Evolutionary conservation across 352 stramenopile species (phyloP).

Genomic region (Pythium volutum): DNA sequence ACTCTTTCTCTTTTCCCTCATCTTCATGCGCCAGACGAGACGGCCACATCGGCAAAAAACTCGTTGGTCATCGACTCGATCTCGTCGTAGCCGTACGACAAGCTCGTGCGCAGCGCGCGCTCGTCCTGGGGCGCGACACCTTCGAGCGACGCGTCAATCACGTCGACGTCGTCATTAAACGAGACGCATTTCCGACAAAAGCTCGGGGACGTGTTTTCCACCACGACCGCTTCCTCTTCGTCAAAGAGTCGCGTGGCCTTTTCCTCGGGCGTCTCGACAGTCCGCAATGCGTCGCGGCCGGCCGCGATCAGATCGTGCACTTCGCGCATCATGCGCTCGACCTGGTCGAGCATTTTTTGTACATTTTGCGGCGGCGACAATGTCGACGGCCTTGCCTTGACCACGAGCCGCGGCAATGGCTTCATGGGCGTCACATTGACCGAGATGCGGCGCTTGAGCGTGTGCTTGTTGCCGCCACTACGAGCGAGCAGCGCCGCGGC

Average conservation of each 20-base stretch:
- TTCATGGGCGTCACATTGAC: conserved; percentile 12
- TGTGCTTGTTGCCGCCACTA: not conserved
- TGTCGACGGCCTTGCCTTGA: conserved; percentile 23
- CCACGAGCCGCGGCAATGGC: conserved; percentile 15
- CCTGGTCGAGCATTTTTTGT: conserved; percentile 29
- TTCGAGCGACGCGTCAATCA: conserved; percentile 7
- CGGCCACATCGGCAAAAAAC: conserved; percentile 7
- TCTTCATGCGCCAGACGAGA: not conserved
- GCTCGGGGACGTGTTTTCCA: not conserved
- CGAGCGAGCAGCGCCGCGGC: not conserved
- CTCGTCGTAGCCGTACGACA: conserved; percentile 17
- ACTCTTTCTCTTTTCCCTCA: not conserved
- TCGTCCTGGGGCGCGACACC: conserved; percentile 8
- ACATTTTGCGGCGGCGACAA: conserved; percentile 20
- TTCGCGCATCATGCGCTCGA: conserved; percentile 32
- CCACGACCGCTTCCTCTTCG: no score
- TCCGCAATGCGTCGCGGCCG: conserved; percentile 17
- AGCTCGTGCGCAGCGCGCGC: conserved; percentile 6
- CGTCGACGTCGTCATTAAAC: conserved; percentile 13
- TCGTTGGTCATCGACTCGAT: conserved; percentile 24
- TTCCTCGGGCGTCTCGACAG: conserved; percentile 1
- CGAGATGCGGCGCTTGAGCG: conserved; percentile 12
- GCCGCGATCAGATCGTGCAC: conserved; percentile 23
- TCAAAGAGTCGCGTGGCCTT: not conserved
- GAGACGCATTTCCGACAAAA: conserved; percentile 7